phyloP scores from a whole-genome alignment of 352 stramenopile genomes.

The Globisporangium cylindrosporum region DNA sequence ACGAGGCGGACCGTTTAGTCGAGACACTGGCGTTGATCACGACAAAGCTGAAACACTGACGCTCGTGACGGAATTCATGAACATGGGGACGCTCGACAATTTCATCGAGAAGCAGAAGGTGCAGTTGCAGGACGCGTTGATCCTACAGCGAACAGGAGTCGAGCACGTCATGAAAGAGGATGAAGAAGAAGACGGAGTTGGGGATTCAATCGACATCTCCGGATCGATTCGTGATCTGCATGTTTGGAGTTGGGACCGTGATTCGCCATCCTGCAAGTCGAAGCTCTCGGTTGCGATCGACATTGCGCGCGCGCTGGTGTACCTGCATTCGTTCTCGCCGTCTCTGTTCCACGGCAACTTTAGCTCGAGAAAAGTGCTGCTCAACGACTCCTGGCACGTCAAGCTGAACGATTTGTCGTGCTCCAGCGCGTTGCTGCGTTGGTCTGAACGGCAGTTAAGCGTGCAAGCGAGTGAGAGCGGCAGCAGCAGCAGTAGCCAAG shows the following conservation, averaged over 20 bases:
- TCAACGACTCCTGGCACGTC: conserved; percentile 34
- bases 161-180: not conserved
- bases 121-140: conserved; percentile 13
- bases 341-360: conserved; percentile 43
- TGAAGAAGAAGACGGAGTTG: not conserved
- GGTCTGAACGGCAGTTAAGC: conserved; percentile 27
- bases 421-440: conserved; percentile 35
- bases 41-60: conserved; percentile 17
- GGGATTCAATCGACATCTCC: not conserved
- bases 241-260: conserved; percentile 28
- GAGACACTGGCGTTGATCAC: not conserved
- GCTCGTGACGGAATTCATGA: conserved; percentile 42
- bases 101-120: conserved; percentile 35
- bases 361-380: conserved; percentile 41
- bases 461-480: conserved; percentile 4
- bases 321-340: conserved; percentile 44
- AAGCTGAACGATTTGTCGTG: conserved; percentile 48
- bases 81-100: conserved; percentile 32
- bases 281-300: conserved; percentile 44
- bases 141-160: conserved; percentile 7
- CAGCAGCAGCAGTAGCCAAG: not conserved
- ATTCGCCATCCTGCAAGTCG: conserved; percentile 25
- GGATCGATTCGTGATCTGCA: not conserved
- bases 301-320: conserved; percentile 34
- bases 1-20: conserved; percentile 3